These are phyloP conservation scores for Quercus robur DNA, from an alignment of 306 rosid species.

Conservation along the genomic window DNA sequence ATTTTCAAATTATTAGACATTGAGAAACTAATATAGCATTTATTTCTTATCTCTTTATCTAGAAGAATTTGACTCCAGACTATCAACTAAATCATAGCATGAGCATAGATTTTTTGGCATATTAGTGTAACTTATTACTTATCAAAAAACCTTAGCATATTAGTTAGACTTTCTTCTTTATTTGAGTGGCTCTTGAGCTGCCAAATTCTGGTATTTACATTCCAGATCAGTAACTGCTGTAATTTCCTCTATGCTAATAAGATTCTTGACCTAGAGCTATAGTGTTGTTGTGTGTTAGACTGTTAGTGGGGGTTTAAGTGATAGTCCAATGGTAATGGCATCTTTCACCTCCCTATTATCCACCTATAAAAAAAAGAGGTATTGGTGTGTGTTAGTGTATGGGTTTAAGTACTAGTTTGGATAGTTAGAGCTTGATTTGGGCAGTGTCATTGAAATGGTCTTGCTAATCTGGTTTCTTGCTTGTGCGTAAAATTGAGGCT, in stretches of 20 bases:
- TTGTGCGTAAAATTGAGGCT: background rate
- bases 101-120: background rate
- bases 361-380: too few species aligned
- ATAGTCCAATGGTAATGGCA: too few species aligned
- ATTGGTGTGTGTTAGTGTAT: background rate
- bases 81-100: background rate
- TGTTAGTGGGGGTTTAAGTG: too few species aligned
- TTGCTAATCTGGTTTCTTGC: background rate
- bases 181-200: background rate
- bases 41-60: background rate
- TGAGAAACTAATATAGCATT: background rate
- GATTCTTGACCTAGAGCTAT: background rate
- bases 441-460: background rate
- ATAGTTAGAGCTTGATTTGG: background rate
- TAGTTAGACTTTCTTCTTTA: background rate
- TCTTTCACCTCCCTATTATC: too few species aligned
- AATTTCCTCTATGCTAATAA: background rate
- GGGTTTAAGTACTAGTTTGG: background rate
- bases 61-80: background rate
- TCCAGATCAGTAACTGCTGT: background rate
- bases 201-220: background rate
- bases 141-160: background rate
- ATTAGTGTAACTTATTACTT: too few species aligned
- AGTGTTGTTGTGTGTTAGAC: too few species aligned
- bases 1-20: background rate